Evolutionary conservation across 768 basidiomycete species (phyloP), one percentile per base, ranked within the genome.

Genomic region (Xanthoconium purpureum): DNA sequence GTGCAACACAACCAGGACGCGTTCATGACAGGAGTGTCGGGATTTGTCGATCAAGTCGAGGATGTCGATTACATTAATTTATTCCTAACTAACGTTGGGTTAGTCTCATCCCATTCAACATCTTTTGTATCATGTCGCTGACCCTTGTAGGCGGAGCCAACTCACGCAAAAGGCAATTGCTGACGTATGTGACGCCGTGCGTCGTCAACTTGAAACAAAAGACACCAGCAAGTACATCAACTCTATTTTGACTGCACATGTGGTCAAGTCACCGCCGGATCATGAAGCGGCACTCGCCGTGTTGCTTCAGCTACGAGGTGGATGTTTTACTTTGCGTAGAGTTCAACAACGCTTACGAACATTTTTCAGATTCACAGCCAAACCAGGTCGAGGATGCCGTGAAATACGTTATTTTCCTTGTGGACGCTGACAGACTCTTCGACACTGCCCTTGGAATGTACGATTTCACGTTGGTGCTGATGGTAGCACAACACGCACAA

Each of bases 401-500:
- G 65, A 98, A 95, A 68, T 99, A 98, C 67, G 88, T 98, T 69
- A 98, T 98, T 70, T 99, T 98, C 79, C 82, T 99, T 33, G 92
- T 94, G 18, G 93, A 98, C 62, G 94, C 94, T 0, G 85, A 98
- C 64, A 79, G 80, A 44, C 80, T 99, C 5, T 98, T 96, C 74
- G 87, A 98, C 69, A 89, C 91, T 12, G 97, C 97, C 2, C 80
- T 99, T 33, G 97, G 97, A 18, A 98, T 98, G 94, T 99, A 99
- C 67, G 94, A 99, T 72, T 98, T 98, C 75, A 87, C 91, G 30
- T 77, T 99, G 17, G 96, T 98, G 8, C 77, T 98, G 24, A 88
- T 98, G 87, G 84, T 99, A 40, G 95, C 97, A 1, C 97, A 98
- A 68, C 89, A 97, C 66, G 90, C 96, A 46, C 95, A 98, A 70